Evolutionary conservation across 2,329 filamentous ascomycete species (phyloP), one percentile per base, ranked within the genome.

Genomic region (Stenocarpella maydis): DNA sequence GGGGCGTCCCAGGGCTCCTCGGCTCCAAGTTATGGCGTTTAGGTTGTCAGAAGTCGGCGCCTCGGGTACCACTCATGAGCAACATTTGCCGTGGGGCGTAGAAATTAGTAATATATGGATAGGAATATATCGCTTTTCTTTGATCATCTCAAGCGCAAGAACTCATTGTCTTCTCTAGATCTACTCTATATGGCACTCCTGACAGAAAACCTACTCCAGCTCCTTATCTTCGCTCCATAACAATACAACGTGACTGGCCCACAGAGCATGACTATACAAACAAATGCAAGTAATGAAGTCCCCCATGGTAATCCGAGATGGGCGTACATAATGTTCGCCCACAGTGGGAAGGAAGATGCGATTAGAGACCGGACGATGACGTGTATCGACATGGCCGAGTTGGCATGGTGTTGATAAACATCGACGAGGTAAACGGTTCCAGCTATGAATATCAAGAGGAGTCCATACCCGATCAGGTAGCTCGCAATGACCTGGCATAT

Each of bases 361-460:
- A 74, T 65, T 4, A 74, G 54, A 31, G 69, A 71, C 15, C 74
- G 67, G 28, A 74, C 69, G 8, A 74, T 67, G 24, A 74, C 69
- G 26, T 75, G 73, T 21, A 72, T 73, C 14, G 72, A 72, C 70
- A 75, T 70, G 49, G 74, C 73, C 19, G 72, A 74, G 61, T 74
- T 72, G 3, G 72, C 66, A 49, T 49, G 64, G 26, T 66, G 64
- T 12, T 68, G 69, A 55, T 74, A 75, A 15, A 72, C 73, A 55
- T 75, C 73, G 24, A 73, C 72, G 14, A 74, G 64, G 43, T 74
- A 75, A 26, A 68, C 67, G n/a, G 73, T 69, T 37, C 72, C 73
- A 10, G 73, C 65, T 8, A 74, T 68, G 39, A 74, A 74, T 28
- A 74, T 72, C 15, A 75, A 68, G 65, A 70, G 66, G 31, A 75